Evolutionary conservation across 1,284 basidiomycete genomes (phyloP).

Genomic region (Ustilago cynodontis): DNA sequence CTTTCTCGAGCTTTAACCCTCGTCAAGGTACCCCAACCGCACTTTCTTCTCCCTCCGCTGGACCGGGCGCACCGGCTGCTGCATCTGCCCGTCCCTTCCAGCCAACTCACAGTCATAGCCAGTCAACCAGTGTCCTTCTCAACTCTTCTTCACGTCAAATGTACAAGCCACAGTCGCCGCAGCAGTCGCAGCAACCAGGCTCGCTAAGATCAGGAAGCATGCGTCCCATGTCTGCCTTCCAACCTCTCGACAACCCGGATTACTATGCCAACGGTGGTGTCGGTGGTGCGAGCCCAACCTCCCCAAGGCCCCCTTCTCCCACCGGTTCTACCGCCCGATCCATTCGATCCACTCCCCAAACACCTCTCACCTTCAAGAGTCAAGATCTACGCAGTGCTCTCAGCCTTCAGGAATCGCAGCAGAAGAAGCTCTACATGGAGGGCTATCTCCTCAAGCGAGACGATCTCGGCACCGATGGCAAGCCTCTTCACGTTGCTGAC

Average conservation of each 20-base stretch:
- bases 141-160: slow-evolving; percentile 33
- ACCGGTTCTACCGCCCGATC: slow-evolving; percentile 54
- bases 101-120: slow-evolving; percentile 37
- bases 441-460: slow-evolving; percentile 67
- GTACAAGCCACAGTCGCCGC: slow-evolving; percentile 31
- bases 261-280: slow-evolving; percentile 19
- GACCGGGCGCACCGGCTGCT: neutral
- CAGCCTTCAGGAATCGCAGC: slow-evolving; percentile 64
- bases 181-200: slow-evolving; percentile 22
- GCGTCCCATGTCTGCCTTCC: slow-evolving; percentile 65
- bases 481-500: slow-evolving; percentile 59
- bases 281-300: slow-evolving; percentile 25
- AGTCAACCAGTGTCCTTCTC: slow-evolving; percentile 48
- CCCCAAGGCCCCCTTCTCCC: slow-evolving; percentile 46
- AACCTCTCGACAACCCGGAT: slow-evolving; percentile 61
- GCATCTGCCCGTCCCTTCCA: slow-evolving; percentile 27
- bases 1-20: slow-evolving; percentile 19
- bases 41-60: slow-evolving; percentile 2
- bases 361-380: slow-evolving; percentile 66
- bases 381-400: slow-evolving; percentile 65
- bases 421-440: slow-evolving; percentile 69
- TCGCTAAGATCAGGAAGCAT: slow-evolving; percentile 36
- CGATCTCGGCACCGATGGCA: slow-evolving; percentile 64
- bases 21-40: slow-evolving; percentile 19
- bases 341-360: slow-evolving; percentile 51